A percentile compares a stretch with the other conserved stretches of the same genome.
phyloP scores from a whole-genome alignment of 176 grass and related monocot genomes.

The Alopecurus myosuroides region DNA sequence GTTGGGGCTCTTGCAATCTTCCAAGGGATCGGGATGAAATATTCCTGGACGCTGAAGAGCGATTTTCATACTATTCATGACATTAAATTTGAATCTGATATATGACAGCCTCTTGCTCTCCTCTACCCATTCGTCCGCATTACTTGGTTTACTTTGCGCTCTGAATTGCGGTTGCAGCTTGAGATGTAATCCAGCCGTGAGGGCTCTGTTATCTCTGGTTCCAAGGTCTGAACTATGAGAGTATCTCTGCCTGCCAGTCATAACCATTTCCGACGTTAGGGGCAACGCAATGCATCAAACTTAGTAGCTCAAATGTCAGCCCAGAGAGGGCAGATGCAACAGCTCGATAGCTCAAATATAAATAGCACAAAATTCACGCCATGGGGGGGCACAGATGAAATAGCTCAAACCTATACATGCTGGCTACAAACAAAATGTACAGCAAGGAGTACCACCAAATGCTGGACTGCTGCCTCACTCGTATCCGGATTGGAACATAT shows the following conservation, averaged over 20 bases:
- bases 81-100: constrained; percentile 20
- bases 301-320: not conserved
- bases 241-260: constrained; percentile 36
- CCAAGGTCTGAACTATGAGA: constrained; percentile 28
- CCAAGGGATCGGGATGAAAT: constrained; percentile 25
- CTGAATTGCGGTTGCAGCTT: not conserved
- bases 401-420: not conserved
- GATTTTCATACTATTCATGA: not conserved
- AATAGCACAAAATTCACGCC: not conserved
- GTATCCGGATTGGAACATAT: not conserved
- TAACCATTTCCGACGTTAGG: constrained; percentile 22
- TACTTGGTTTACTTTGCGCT: not conserved
- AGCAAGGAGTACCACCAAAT: not conserved
- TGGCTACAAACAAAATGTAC: not conserved
- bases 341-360: not conserved
- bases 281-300: not conserved
- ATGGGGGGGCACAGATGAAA: not conserved
- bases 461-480: not conserved
- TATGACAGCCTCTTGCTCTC: constrained; percentile 40
- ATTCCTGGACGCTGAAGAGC: constrained; percentile 12
- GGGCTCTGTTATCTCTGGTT: not conserved
- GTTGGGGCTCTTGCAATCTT: constrained; percentile 38
- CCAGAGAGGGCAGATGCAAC: not conserved
- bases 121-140: constrained; percentile 20
- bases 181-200: constrained; percentile 9